Evolutionary conservation across 176 grass and related monocot genomes (phyloP), one percentile per base, ranked within the genome.

Genomic region (Oryza nivara): DNA sequence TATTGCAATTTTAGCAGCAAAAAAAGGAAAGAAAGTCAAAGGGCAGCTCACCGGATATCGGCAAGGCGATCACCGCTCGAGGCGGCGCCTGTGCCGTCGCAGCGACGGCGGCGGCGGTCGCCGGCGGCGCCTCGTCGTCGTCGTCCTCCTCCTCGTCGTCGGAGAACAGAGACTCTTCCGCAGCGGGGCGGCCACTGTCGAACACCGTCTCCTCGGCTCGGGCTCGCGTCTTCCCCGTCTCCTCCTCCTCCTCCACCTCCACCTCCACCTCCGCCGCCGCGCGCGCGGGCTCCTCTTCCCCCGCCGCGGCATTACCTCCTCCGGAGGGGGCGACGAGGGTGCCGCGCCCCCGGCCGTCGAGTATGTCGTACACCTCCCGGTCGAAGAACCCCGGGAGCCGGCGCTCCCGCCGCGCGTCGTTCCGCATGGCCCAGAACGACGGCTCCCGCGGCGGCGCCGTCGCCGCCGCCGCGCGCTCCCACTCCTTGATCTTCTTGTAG

Each of bases 401-500:
- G 12, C 92, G 68, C 86, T 98, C 93, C 84, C 93, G 72, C 79
- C 96, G 82, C 76, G 94, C 77, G 90, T 98, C 93, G 80, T 95
- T 98, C 75, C 96, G 85, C 93, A 98, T 98, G 41, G 88, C 85
- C 96, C 96, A 98, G 75, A 95, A 98, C 70, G 96, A 98, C 38
- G 90, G 91, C 72, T 90, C 89, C 34, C 72, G 78, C 56, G 44
- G 11, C 35, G 83, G 73, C 34, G 54, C 3, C 11, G 84, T 65
- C 45, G 83, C 78, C 34, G 54, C 8, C 11, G 84, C 69, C 25
- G 43, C 65, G 4, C 89, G 88, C 88, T 98, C 96, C 96, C 96
- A 98, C 86, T 98, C 96, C 86, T 92, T 98, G 65, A 98, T 98
- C 89, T 98, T 98, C 89, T 98, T 98, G 69, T 88, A 98, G 77